Percentiles rank a stretch among this genome's conserved stretches.
Conservation (phyloP, 768 basidiomycete species). For the Tulasnella calospora region DNA sequence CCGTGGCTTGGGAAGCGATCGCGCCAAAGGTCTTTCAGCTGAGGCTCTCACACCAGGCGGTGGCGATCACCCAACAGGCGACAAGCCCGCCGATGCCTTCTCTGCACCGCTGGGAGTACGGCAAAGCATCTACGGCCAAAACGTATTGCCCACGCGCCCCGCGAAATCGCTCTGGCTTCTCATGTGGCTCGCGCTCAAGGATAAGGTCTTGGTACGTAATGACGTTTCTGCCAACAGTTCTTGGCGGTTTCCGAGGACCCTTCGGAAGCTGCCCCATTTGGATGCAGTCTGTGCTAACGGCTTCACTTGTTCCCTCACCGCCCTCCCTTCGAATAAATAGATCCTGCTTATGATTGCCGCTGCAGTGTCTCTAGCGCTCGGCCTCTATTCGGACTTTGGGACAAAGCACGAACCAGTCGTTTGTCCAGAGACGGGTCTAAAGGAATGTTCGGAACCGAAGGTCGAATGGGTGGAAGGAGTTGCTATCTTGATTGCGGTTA, state of each 20-base stretch:
- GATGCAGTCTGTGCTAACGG: conserved; percentile 21
- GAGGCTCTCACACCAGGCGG: conserved; percentile 21
- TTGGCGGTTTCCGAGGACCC: neutral
- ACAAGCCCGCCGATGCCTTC: conserved; percentile 33
- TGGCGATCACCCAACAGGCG: neutral
- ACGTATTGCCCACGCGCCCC: conserved; percentile 64
- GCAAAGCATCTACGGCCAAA: conserved; percentile 64
- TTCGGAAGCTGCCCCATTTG: conserved; percentile 13
- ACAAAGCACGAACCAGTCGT: conserved; percentile 47
- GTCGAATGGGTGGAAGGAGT: conserved; percentile 95
- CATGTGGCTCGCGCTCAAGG: conserved; percentile 83
- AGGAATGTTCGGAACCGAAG: conserved; percentile 51
- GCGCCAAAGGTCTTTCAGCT: conserved; percentile 37
- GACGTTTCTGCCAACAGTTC: neutral
- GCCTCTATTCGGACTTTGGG: conserved; percentile 91
- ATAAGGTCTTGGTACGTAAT: conserved; percentile 75
- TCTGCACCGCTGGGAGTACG: conserved; percentile 56
- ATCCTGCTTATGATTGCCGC: conserved; percentile 89
- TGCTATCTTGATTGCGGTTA: conserved; percentile 48
- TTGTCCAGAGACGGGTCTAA: conserved; percentile 33
- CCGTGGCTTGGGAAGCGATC: conserved; percentile 65
- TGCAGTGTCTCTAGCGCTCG: conserved; percentile 85
- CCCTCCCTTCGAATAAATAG: conserved; percentile 41
- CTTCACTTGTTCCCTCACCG: neutral
- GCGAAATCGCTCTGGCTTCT: conserved; percentile 65